Evolutionary conservation across 2,329 filamentous ascomycete genomes (phyloP), one percentile per base, ranked within the genome.

Genomic region (Fusarium sp.): DNA sequence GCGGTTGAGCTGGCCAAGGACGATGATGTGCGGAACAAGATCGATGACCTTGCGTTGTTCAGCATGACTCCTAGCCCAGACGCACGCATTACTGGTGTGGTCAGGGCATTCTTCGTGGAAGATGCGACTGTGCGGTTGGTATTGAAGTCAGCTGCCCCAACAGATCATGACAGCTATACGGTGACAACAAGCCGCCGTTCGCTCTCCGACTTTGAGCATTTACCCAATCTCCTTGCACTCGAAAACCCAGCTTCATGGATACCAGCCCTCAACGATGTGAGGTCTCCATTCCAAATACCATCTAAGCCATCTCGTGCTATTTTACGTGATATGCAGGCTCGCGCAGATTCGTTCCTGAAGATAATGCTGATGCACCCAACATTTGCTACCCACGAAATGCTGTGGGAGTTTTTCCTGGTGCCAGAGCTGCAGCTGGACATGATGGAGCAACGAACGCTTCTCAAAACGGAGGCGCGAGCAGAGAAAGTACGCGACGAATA

Each of bases 361-460:
- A 93, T 94, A 19, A 85, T 99, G 67, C 85, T 99, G 25, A 85
- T 88, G 10, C 96, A 99, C 75, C 92, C 95, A 5, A 98, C 96
- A 0, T 97, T 99, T 76, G 88, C 93, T 1, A 97, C 93, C 1
- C 96, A 99, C 75, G 96, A 99, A 81, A 93, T 98, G 77, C 85
- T 99, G 3, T 99, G 96, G 96, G 96, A 99, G 74, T 99, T 99
- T 80, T 97, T 99, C 79, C 85, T 99, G 1, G 94, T 99, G 14
- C 96, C 96, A 2, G 96, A 99, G 71, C 88, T 99, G 49, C 93
- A 97, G 76, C 87, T 92, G 0, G 89, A 93, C 20, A 93, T 94
- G 87, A 95, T 98, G 85, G 91, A 92, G 53, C 91, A 97, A 77
- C 88, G 96, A 49, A 97, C 92, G 67, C 89, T 89, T 56, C 88